Conservation (phyloP, 441 rosid genomes). For the Capsella rubella region DNA sequence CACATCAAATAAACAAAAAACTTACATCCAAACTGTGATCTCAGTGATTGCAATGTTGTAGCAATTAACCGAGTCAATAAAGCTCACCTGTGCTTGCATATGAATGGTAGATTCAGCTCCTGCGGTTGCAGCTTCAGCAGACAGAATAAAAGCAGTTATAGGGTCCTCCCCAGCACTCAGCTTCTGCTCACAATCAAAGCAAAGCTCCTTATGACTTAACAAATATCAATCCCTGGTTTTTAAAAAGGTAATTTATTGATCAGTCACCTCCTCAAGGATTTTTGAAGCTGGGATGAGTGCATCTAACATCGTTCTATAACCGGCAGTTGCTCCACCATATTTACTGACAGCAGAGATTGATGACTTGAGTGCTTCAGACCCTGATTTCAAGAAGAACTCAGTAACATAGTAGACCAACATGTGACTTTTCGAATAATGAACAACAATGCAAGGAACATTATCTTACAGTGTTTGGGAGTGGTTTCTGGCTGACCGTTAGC, state of each 20-base stretch:
- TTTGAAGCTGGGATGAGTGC: conserved; percentile 88
- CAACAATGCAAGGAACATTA: conserved; percentile 21
- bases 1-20: conserved; percentile 18
- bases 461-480: conserved; percentile 84
- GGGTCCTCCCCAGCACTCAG: conserved; percentile 74
- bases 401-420: not conserved
- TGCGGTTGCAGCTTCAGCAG: conserved; percentile 82
- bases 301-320: conserved; percentile 86
- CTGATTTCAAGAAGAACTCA: conserved; percentile 49
- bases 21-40: not conserved
- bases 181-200: conserved; percentile 58
- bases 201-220: conserved; percentile 2
- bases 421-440: conserved; percentile 20
- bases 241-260: not conserved
- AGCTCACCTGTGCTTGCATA: conserved; percentile 86
- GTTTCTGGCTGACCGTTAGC: conserved; percentile 53
- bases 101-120: conserved; percentile 92
- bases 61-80: not conserved
- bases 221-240: not conserved
- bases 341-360: conserved; percentile 84
- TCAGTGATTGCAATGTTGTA: not conserved
- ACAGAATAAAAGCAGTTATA: conserved; percentile 66
- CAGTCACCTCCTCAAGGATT: conserved; percentile 75
- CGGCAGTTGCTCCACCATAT: conserved; percentile 91
- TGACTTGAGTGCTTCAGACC: conserved; percentile 90